Evolutionary conservation across 192 early-diverging fungal species (phyloP), one percentile per base, ranked within the genome.

Genomic region (Rhizoclosmatium sp.): DNA sequence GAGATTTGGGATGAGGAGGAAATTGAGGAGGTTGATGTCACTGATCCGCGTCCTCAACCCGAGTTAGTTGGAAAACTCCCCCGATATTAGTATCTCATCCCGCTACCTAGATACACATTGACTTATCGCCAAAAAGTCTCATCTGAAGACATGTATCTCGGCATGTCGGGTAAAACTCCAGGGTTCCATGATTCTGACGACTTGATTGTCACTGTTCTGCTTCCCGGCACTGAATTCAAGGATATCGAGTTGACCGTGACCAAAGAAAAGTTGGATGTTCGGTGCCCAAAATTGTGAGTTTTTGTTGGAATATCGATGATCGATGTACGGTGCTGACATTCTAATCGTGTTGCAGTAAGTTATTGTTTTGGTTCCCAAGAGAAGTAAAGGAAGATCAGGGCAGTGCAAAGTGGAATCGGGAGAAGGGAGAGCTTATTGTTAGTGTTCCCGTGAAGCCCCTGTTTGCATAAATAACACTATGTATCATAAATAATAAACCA

Each of bases 1-100:
- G 78, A 79, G 14, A 79, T 79, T 41, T 79, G 78, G 78, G 71
- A 75, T 42, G 78, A 58, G 10, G 78, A 61, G 9, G 78, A 79
- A 61, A 44, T 69, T n/a, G n/a, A 49, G 14, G 45, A 75, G 48
- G 56, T 71, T 16, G 78, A 79, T 47, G 44, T 61, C 4, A 12
- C 10, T 46, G 78, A 79, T 47, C 2, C 51, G 5, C 71, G 78
- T 21, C 71, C 71, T 4, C 67, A 79, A 46, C 78, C 78, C 14
- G 78, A 79, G 71, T 78, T 56, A 59, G 31, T 31, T 31, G 31
- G 31, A 31, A 31, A 31, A 31, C 31, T 31, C 31, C 31, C 31
- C 31, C 31, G 31, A 31, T 31, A 31, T 31, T 31, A 31, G 31
- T 31, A 31, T 64, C 16, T 21, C 65, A 31, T 31, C 31, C 31